Evolutionary conservation across 2,329 filamentous ascomycete genomes (phyloP).

Genomic region (Hirsutella thompsonii): DNA sequence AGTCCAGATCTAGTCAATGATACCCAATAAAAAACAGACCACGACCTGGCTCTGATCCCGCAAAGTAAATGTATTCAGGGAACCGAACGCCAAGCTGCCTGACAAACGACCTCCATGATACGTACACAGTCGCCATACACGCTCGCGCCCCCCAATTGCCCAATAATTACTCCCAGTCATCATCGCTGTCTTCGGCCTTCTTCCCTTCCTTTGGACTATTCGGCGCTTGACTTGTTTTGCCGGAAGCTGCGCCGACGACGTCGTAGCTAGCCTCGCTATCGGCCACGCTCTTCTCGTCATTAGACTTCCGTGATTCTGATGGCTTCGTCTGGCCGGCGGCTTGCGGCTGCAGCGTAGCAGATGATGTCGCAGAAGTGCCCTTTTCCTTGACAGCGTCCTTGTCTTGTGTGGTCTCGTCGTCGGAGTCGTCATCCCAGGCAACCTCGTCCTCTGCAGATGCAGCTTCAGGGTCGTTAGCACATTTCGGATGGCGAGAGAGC

Average conservation of each 20-base stretch:
- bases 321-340: slow-evolving; percentile 42
- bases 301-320: slow-evolving; percentile 55
- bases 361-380: slow-evolving; percentile 40
- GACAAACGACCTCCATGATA: slow-evolving; percentile 7
- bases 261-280: slow-evolving; percentile 97
- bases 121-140: not conserved
- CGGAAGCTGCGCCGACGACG: slow-evolving; percentile 68
- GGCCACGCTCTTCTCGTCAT: slow-evolving; percentile 80
- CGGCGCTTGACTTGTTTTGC: slow-evolving; percentile 65
- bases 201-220: slow-evolving; percentile 46
- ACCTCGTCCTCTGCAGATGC: slow-evolving; percentile 61
- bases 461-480: slow-evolving; percentile 24
- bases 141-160: too few species aligned
- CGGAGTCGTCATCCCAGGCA: slow-evolving; percentile 60
- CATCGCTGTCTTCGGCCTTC: slow-evolving; percentile 31
- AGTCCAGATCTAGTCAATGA: slow-evolving; percentile 8
- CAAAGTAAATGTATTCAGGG: slow-evolving; percentile 8
- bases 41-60: slow-evolving; percentile 1
- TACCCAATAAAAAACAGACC: slow-evolving; percentile 12
- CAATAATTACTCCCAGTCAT: slow-evolving; percentile 8
- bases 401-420: slow-evolving; percentile 24
- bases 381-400: slow-evolving; percentile 16
- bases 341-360: slow-evolving; percentile 46
- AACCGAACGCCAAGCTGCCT: slow-evolving; percentile 20
- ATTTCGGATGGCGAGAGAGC: not conserved